Evolutionary conservation across 352 stramenopile genomes (phyloP).

Genomic region (Phytophthora agathidicida): DNA sequence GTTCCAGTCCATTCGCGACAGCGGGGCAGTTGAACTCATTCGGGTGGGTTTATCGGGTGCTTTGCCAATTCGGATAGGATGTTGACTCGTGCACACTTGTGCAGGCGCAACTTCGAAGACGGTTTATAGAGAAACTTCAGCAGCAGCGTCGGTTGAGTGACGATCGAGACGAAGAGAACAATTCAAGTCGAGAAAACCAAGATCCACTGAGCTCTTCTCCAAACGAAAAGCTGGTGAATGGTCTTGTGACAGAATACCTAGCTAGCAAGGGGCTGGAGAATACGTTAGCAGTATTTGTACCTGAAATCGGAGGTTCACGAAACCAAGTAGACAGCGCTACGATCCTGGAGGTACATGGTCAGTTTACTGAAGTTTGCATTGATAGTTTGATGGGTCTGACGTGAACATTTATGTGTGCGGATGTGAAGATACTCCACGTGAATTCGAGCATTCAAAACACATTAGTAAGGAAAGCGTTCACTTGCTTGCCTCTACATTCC

Average conservation of each 20-base stretch:
- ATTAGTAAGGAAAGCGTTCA: conserved; percentile 30
- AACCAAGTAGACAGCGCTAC: conserved; percentile 51
- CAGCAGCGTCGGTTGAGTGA: conserved; percentile 28
- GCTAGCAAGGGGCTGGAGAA: conserved; percentile 55
- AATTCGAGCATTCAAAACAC: conserved; percentile 22
- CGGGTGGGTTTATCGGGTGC: conserved; percentile 33
- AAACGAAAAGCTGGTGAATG: conserved; percentile 64
- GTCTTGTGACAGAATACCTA: conserved; percentile 67
- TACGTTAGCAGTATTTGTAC: conserved; percentile 70
- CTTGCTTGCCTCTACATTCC: no score
- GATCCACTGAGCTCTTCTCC: conserved; percentile 21
- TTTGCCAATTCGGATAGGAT: not conserved
- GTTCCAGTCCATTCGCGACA: conserved; percentile 72
- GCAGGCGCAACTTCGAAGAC: conserved; percentile 69
- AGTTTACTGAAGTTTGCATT: not conserved
- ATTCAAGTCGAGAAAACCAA: conserved; percentile 3
- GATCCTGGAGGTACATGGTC: conserved; percentile 42
- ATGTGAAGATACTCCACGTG: conserved; percentile 44
- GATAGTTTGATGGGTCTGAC: not conserved
- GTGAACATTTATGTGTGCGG: not conserved
- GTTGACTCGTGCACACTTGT: not conserved
- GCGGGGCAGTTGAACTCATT: conserved; percentile 65
- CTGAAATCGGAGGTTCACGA: conserved; percentile 58
- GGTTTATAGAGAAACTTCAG: conserved; percentile 77
- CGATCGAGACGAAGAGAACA: conserved; percentile 10